Conservation (phyloP, 2,329 filamentous ascomycete genomes). For the Aspergillus bombycis region DNA sequence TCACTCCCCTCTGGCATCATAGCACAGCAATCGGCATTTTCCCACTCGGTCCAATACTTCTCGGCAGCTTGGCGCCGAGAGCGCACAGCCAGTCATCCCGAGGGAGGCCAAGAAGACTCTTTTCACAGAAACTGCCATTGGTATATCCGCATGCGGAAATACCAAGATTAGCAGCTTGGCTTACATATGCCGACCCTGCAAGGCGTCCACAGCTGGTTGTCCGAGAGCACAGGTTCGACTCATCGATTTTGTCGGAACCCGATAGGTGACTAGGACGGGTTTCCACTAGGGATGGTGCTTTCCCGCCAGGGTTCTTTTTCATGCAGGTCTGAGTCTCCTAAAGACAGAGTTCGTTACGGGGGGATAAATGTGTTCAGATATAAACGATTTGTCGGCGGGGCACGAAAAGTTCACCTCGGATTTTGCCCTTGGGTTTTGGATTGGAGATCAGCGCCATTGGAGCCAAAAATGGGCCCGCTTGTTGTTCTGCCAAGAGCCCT, state of each 20-base stretch:
- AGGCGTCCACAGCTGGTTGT: neutral
- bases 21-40: neutral
- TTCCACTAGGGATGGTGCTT: neutral
- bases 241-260: neutral
- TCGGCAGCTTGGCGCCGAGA: slow-evolving; percentile 9
- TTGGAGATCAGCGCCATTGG: too few relatives aligned
- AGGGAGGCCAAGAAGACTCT: neutral
- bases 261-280: neutral
- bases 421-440: neutral
- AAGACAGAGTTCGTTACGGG: neutral
- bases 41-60: neutral
- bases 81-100: neutral
- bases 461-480: too few relatives aligned
- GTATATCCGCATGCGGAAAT: neutral
- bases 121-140: neutral
- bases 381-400: neutral
- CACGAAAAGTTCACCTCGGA: neutral
- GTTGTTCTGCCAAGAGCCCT: too few relatives aligned
- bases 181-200: slow-evolving; percentile 1
- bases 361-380: neutral
- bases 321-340: neutral
- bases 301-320: neutral
- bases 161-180: neutral
- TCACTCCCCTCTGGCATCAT: neutral
- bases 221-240: neutral